Evolutionary conservation across 2,329 filamentous ascomycete species (phyloP).

Genomic region (Dendryphion nanum): DNA sequence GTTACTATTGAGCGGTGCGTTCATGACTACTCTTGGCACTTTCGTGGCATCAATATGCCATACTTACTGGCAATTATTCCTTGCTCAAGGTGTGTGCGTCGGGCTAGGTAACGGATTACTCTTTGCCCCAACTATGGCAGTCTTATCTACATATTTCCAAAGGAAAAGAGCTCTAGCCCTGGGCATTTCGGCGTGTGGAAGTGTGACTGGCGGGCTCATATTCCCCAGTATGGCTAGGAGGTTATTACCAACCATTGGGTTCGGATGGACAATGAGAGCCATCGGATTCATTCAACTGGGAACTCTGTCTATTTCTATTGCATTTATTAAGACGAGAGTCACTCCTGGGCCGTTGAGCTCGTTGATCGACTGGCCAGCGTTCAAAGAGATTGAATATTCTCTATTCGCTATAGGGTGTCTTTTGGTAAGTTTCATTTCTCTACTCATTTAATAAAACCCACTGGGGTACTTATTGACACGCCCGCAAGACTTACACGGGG

Average conservation of each 20-base stretch:
- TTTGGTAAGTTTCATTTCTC: background rate
- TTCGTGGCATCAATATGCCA: conserved; percentile 29
- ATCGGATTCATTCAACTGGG: conserved; percentile 60
- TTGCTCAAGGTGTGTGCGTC: conserved; percentile 55
- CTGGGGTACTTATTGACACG: conserved; percentile 44
- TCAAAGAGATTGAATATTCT: conserved; percentile 40
- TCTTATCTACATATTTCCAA: conserved; percentile 46
- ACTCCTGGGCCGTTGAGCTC: conserved; percentile 43
- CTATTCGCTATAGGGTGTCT: conserved; percentile 28
- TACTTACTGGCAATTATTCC: conserved; percentile 33
- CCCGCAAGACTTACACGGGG: no score
- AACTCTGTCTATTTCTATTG: conserved; percentile 28
- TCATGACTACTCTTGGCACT: conserved; percentile 35
- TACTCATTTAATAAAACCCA: no score
- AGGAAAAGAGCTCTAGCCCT: conserved; percentile 28
- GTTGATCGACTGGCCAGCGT: conserved; percentile 42
- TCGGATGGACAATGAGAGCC: conserved; percentile 62
- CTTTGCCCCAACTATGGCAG: conserved; percentile 56
- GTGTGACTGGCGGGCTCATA: conserved; percentile 29
- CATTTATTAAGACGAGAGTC: conserved; percentile 38
- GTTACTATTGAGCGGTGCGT: conserved; percentile 22
- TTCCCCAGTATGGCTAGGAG: conserved; percentile 34
- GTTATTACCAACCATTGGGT: conserved; percentile 39
- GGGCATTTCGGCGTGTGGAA: conserved; percentile 26
- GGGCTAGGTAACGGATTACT: conserved; percentile 53